Evolutionary conservation across 306 rosid genomes (phyloP).

Genomic region (Pyrus pyrifolia): DNA sequence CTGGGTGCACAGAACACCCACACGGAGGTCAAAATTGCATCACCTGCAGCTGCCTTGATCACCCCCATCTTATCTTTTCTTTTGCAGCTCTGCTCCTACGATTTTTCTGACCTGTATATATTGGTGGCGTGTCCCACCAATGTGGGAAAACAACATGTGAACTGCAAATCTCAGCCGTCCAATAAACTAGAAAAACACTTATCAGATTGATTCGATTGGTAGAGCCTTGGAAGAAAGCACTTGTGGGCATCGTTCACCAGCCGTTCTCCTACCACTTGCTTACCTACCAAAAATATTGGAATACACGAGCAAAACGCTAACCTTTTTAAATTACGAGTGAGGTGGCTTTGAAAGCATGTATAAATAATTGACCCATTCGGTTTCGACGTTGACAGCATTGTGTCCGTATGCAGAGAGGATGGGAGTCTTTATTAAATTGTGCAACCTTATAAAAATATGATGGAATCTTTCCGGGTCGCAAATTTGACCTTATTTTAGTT

Average conservation of each 20-base stretch:
- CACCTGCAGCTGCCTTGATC: constrained; percentile 31
- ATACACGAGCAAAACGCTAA: not conserved
- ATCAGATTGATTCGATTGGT: not conserved
- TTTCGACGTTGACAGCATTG: not conserved
- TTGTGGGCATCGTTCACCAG: not conserved
- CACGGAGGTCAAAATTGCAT: constrained; percentile 39
- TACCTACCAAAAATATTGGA: not conserved
- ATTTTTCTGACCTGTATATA: not conserved
- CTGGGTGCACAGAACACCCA: constrained; percentile 39
- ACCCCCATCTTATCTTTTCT: constrained; percentile 20
- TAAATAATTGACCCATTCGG: not conserved
- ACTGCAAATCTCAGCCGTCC: not conserved
- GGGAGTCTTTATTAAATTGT: not conserved
- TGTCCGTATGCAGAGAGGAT: not conserved
- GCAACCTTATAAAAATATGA: not conserved
- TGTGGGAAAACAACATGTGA: not conserved
- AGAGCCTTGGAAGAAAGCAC: not conserved
- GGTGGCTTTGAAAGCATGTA: not conserved
- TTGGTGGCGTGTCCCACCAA: not conserved
- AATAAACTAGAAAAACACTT: not conserved
- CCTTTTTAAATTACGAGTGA: not conserved
- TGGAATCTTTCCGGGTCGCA: not conserved
- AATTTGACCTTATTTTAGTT: too few species aligned
- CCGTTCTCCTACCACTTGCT: not conserved
- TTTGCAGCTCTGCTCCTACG: not conserved